Evolutionary conservation across 2,329 filamentous ascomycete species (phyloP).

Genomic region (Diaporthe sp.): DNA sequence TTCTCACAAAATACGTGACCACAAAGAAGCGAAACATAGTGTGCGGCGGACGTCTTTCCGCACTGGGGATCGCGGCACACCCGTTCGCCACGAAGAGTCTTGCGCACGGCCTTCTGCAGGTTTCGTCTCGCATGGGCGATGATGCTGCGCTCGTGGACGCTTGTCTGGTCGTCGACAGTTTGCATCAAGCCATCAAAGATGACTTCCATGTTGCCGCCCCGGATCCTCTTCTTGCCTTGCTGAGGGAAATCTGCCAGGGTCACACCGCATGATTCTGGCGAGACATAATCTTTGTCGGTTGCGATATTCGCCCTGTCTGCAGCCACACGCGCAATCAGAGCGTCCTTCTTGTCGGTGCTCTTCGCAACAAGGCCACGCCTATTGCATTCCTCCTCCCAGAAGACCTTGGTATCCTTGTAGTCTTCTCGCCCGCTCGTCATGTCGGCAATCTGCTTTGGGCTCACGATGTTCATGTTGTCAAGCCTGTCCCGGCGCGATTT

Average conservation of each 20-base stretch:
- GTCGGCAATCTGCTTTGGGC: neutral
- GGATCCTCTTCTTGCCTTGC: conserved; percentile 34
- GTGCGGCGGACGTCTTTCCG: neutral
- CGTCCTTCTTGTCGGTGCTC: conserved; percentile 4
- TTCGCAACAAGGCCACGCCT: conserved; percentile 35
- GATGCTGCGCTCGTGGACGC: conserved; percentile 25
- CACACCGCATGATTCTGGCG: conserved; percentile 35
- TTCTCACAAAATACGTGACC: conserved; percentile 36
- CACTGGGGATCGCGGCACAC: conserved; percentile 3
- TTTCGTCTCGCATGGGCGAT: conserved; percentile 35
- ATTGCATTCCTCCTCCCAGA: conserved; percentile 39
- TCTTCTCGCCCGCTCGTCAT: neutral
- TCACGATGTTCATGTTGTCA: neutral
- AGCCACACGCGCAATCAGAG: conserved; percentile 24
- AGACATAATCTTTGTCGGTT: conserved; percentile 36
- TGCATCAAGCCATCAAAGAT: conserved; percentile 40
- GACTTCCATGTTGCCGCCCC: conserved; percentile 40
- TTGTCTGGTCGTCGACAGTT: conserved; percentile 17
- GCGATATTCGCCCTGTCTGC: conserved; percentile 25
- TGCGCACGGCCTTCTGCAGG: conserved; percentile 26
- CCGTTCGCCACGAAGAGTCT: conserved; percentile 23
- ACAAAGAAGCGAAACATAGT: conserved; percentile 38
- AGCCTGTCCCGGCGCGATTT: neutral
- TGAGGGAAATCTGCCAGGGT: conserved; percentile 4
- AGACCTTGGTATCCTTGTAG: conserved; percentile 24